Percentiles rank a stretch among this genome's conserved stretches.
These are phyloP conservation scores for Yarrowia sp. DNA, from an alignment of 805 yeast species.

Conservation along the genomic window DNA sequence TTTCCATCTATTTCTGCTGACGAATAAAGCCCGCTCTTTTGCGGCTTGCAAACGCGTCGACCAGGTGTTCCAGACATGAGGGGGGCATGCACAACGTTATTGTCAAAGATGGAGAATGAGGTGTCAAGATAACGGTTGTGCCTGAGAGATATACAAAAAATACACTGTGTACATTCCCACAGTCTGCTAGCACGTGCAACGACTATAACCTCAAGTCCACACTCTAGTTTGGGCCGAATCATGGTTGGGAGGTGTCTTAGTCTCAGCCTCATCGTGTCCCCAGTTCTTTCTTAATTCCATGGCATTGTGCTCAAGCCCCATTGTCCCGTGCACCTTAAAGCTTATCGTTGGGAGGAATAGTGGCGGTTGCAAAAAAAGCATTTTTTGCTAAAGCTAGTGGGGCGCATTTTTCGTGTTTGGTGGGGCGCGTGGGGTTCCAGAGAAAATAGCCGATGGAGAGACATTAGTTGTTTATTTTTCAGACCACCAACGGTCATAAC, in stretches of 20 bases:
- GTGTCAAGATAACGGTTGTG: too few species aligned
- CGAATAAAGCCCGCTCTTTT: not conserved
- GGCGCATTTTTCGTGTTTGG: conserved; percentile 5
- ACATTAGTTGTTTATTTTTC: not conserved
- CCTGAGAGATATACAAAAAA: too few species aligned
- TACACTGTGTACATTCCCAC: too few species aligned
- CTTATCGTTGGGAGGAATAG: not conserved
- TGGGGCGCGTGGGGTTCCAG: not conserved
- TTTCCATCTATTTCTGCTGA: too few species aligned
- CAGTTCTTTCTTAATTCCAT: not conserved
- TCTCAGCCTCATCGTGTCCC: not conserved
- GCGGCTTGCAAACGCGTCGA: not conserved
- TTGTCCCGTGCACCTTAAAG: not conserved
- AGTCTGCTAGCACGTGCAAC: too few species aligned
- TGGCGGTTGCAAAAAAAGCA: not conserved
- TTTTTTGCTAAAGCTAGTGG: not conserved
- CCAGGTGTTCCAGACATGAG: not conserved
- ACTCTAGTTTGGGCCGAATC: too few species aligned
- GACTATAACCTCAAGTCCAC: too few species aligned
- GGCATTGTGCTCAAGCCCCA: not conserved
- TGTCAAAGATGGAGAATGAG: too few species aligned
- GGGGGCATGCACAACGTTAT: not conserved
- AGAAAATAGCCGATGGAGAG: not conserved
- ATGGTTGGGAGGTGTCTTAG: not conserved
- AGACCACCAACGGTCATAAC: too few species aligned